Conservation (phyloP, 2,329 filamentous ascomycete genomes). For the Diaporthe sp. region DNA sequence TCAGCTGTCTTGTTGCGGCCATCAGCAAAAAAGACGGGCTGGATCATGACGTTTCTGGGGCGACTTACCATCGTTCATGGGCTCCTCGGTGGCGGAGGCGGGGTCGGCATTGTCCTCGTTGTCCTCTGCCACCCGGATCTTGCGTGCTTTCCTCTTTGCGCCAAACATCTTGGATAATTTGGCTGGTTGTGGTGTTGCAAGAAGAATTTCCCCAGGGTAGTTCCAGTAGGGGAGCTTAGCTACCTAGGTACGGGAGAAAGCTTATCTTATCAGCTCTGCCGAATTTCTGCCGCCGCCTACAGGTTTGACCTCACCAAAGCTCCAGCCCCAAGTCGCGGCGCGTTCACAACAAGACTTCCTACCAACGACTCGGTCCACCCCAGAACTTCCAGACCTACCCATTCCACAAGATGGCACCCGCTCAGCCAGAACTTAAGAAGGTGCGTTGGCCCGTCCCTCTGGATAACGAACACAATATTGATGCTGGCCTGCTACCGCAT, state of each 20-base stretch:
- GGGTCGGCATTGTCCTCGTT: slow-evolving; percentile 62
- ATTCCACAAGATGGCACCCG: slow-evolving; percentile 86
- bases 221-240: background rate
- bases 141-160: slow-evolving; percentile 78
- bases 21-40: slow-evolving; percentile 44
- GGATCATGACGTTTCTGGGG: background rate
- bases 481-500: slow-evolving; percentile 2
- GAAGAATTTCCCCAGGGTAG: background rate
- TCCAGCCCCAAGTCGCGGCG: slow-evolving; percentile 31
- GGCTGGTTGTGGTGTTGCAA: background rate
- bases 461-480: background rate
- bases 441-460: slow-evolving; percentile 59
- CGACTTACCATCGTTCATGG: slow-evolving; percentile 55
- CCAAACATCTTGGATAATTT: slow-evolving; percentile 65
- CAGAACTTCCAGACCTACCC: background rate
- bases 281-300: slow-evolving; percentile 38
- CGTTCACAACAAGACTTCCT: slow-evolving; percentile 18
- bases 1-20: slow-evolving; percentile 49
- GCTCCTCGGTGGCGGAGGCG: slow-evolving; percentile 44
- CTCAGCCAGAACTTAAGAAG: slow-evolving; percentile 99
- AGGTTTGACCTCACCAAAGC: slow-evolving; percentile 39
- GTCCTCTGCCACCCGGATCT: slow-evolving; percentile 79
- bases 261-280: slow-evolving; percentile 45
- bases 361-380: slow-evolving; percentile 19
- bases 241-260: background rate